Evolutionary conservation across 2,329 filamentous ascomycete species (phyloP).

Genomic region (Hypoxylon rubiginosum): DNA sequence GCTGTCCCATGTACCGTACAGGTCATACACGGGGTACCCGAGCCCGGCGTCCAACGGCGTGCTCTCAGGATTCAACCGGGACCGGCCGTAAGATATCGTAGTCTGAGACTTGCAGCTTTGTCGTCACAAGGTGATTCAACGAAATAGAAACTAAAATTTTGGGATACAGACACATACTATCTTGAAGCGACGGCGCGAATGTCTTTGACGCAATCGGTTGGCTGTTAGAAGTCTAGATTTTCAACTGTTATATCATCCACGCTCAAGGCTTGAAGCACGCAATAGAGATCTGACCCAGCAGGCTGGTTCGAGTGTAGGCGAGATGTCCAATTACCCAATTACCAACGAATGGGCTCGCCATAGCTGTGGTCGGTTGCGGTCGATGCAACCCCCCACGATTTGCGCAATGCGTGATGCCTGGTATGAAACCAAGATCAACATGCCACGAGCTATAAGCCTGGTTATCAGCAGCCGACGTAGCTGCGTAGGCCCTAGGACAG

Average conservation of each 20-base stretch:
- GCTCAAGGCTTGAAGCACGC: conserved; percentile 12
- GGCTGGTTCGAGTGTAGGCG: conserved; percentile 25
- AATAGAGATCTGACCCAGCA: conserved; percentile 32
- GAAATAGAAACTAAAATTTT: not conserved
- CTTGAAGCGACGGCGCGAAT: conserved; percentile 6
- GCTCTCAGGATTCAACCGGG: not conserved
- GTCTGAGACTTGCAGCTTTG: not conserved
- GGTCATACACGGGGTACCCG: conserved; percentile 9
- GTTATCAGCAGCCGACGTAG: not conserved
- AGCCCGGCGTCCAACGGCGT: not conserved
- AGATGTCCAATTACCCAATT: conserved; percentile 16
- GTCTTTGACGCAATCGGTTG: conserved; percentile 4
- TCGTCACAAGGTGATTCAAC: not conserved
- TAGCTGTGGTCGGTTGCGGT: conserved; percentile 2
- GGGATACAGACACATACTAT: not conserved
- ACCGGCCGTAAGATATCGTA: conserved; percentile 1
- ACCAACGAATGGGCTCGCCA: not conserved
- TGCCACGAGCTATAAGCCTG: conserved; percentile 5
- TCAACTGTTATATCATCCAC: not conserved
- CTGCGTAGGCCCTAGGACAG: not conserved
- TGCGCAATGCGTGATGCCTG: conserved; percentile 7
- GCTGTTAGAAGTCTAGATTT: conserved; percentile 7
- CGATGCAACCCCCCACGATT: conserved; percentile 29
- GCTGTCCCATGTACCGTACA: conserved; percentile 6
- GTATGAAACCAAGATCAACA: conserved; percentile 16